These are phyloP conservation scores for Kitagawia praeruptora DNA, from an alignment of 129 eudicot genomes.

Conservation along the genomic window DNA sequence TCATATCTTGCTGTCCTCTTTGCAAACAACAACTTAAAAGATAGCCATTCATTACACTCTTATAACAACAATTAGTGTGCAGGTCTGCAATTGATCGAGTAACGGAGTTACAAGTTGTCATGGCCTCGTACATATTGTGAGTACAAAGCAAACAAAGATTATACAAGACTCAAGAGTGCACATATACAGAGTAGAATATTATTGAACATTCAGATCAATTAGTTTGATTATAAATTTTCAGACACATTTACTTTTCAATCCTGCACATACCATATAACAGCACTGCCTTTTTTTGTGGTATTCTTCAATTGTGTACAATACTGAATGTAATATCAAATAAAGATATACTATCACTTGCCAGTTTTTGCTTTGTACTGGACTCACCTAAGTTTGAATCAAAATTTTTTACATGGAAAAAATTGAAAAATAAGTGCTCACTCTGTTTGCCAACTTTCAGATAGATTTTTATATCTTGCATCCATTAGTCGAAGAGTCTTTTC, in stretches of 20 bases:
- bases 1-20: conserved; percentile 86
- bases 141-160: background rate
- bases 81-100: background rate
- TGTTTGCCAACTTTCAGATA: background rate
- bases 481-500: background rate
- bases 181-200: background rate
- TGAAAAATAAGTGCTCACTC: background rate
- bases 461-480: background rate
- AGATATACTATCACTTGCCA: background rate
- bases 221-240: background rate
- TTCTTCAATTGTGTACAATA: background rate
- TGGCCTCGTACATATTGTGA: background rate
- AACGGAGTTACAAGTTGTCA: background rate
- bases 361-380: background rate
- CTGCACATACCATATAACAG: background rate
- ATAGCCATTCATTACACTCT: conserved; percentile 5
- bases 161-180: background rate
- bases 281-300: background rate
- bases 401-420: background rate
- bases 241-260: background rate
- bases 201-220: background rate
- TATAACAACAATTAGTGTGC: background rate
- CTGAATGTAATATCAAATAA: background rate
- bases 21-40: conserved; percentile 73
- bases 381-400: background rate